phyloP scores from a whole-genome alignment of 768 basidiomycete species.

The Lentinula sp. region DNA sequence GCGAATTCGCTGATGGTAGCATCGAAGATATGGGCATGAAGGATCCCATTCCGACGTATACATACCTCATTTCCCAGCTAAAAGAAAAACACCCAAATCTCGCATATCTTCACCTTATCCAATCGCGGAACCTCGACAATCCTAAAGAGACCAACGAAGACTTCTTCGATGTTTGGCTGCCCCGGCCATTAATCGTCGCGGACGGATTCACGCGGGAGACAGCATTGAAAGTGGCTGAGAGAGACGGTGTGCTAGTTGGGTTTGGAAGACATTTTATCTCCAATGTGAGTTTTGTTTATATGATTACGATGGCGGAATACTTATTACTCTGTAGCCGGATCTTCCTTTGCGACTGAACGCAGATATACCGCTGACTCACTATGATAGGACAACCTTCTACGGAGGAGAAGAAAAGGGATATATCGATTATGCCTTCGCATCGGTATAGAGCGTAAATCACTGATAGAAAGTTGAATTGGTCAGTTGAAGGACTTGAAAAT shows the following conservation, averaged over 20 bases:
- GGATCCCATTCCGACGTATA: constrained; percentile 38
- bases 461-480: no score
- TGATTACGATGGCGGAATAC: background rate
- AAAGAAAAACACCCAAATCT: constrained; percentile 27
- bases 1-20: constrained; percentile 3
- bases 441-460: background rate
- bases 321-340: constrained; percentile 14
- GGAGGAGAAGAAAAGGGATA: constrained; percentile 20
- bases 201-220: constrained; percentile 25
- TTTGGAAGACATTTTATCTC: constrained; percentile 30
- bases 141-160: constrained; percentile 18
- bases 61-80: constrained; percentile 33
- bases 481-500: no score
- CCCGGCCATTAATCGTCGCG: constrained; percentile 20
- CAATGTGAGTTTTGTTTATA: constrained; percentile 15
- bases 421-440: constrained; percentile 22
- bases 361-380: constrained; percentile 13
- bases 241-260: constrained; percentile 19
- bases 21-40: constrained; percentile 30
- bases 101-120: constrained; percentile 37
- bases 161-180: constrained; percentile 24
- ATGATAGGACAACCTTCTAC: constrained; percentile 17
- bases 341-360: constrained; percentile 21
- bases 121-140: constrained; percentile 18
- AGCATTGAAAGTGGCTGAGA: constrained; percentile 21